Evolutionary conservation across 495 filamentous ascomycete species (phyloP), one percentile per base, ranked within the genome.

Genomic region (Hypoxylon subgilvum): DNA sequence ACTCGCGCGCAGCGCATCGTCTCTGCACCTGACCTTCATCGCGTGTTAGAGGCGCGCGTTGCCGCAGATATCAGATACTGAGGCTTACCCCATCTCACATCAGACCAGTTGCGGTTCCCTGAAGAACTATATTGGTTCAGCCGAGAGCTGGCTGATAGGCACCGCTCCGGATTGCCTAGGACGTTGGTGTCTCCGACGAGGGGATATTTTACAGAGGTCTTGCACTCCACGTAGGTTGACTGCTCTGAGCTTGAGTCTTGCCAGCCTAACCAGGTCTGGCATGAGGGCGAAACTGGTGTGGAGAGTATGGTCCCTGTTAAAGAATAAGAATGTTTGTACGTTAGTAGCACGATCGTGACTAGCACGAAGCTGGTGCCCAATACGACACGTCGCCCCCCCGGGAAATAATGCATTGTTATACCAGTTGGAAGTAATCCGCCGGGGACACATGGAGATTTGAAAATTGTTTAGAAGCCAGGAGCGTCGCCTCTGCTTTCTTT

Each of bases 61-160:
- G n/a, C 6, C 1, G 2, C 42, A 9, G 14, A 7, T 6, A 1
- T n/a, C n/a, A n/a, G 1, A 25, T 0, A 10, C 6, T 9, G 6
- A 16, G 25, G 36, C 44, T n/a, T 36, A 48, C 44, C 44, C 44
- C 44, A 48, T 48, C 27, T 23, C 4, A 48, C 27, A 21, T 23
- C 10, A 6, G 30, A 8, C 44, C 44, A 48, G 28, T 34, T 32
- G 4, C 31, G 18, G 2, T 16, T 31, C 23, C 17, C 2, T 5
- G 27, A 16, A 5, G 6, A 22, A 1, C 8, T 16, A 4, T 23
- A 48, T 23, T 36, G 18, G 7, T 48, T 10, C 10, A 48, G 44
- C 18, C 44, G 30, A 18, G 5, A 3, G 0, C 44, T 16, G 6
- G 44, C 44, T 31, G 9, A 9, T 0, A 48, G 10, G 12, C 44